Base-by-base conservation (phyloP, 768 basidiomycete genomes). In the Agaricus subrufescens region DNA sequence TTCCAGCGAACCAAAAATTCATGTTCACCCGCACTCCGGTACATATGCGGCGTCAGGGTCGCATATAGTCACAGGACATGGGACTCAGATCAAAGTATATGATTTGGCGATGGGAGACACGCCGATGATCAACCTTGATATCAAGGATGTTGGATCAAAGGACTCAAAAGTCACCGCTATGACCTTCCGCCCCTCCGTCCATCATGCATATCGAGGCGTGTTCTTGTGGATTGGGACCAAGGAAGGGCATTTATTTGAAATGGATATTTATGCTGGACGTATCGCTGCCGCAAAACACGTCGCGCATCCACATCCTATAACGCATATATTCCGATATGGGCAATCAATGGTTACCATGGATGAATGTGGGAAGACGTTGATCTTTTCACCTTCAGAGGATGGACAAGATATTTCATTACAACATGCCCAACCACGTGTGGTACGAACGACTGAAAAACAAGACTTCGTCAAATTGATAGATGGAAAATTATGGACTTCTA, bases 191-290 rank as follows among this genome's bases (percentile, higher is more conserved):
- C 79, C 87, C 0, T 76, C 78, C 2, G 62, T 60, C 2, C 62
- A 67, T 9, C 62, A 69, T n/a, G 70, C 60, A 0, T 81, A 86
- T 51, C 73, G 79, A 15, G 91, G 89, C 2, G 75, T 75, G 30
- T 77, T 82, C 53, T 62, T 94, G 2, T 98, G 95, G 95, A 71
- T 87, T 10, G 96, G 95, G 3, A 92, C 92, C 29, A 94, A 90
- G 71, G 93, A 96, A 26, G 96, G 96, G 0, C 85, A 89, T 67
- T 57, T 99, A 26, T 77, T 87, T 61, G 94, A 97, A 74, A 61
- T 96, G 54, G 92, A 98, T 64, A 73, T 89, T 39, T 70, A 78
- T 52, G 83, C 77, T 2, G 87, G 85, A 0, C 61, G 62, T 4
- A 68, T 93, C 19, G 75, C 75, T 1, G 83, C 81, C 12, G 72